Evolutionary conservation across 208 protist genomes (phyloP).

Genomic region (Porcisia hertigi): DNA sequence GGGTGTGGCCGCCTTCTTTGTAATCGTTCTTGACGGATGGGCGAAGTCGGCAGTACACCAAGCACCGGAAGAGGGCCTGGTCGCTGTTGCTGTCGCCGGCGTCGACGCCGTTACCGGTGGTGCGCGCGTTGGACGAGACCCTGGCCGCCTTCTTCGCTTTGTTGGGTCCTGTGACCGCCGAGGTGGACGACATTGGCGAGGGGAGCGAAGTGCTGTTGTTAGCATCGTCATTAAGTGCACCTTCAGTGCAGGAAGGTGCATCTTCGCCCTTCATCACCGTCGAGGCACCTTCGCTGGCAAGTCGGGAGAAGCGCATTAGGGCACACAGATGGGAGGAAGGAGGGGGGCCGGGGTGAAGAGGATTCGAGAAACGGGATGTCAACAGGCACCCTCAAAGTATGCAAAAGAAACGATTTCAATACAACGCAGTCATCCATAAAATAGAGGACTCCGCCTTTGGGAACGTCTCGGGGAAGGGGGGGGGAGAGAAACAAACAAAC

Average conservation of each 20-base stretch:
- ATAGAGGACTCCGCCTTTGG: too few relatives aligned
- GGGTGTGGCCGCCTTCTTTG: slow-evolving; percentile 57
- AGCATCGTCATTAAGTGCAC: slow-evolving; percentile 7
- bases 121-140: slow-evolving; percentile 6
- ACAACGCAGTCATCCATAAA: too few relatives aligned
- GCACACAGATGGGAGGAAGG: not conserved
- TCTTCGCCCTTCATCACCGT: slow-evolving; percentile 4
- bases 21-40: slow-evolving; percentile 73
- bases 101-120: not conserved
- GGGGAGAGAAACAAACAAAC: too few relatives aligned
- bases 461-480: too few relatives aligned
- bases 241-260: not conserved
- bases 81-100: not conserved
- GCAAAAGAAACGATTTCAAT: too few relatives aligned
- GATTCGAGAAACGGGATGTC: too few relatives aligned
- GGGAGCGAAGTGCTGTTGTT: slow-evolving; percentile 11
- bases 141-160: slow-evolving; percentile 21
- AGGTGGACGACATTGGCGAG: not conserved
- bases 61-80: slow-evolving; percentile 57
- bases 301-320: not conserved
- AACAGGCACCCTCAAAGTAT: too few relatives aligned
- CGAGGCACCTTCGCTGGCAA: not conserved
- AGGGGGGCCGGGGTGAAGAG: not conserved
- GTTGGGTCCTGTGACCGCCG: not conserved
- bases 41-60: slow-evolving; percentile 82